phyloP scores from a whole-genome alignment of 73 alveolate species.

The Stentor coeruleus region DNA sequence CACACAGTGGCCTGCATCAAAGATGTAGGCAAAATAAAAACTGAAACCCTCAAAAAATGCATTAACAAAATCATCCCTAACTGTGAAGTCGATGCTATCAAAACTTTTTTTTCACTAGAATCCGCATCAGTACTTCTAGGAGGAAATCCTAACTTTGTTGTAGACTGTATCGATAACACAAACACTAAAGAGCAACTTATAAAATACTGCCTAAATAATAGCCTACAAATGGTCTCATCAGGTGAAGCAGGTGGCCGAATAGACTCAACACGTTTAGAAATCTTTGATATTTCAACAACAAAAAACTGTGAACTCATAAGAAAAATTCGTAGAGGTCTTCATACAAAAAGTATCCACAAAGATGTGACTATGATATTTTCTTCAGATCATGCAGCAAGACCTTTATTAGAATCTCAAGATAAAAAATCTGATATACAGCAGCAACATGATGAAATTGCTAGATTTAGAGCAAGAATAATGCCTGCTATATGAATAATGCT shows the following conservation, averaged over 20 bases:
- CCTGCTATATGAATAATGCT: conserved; percentile 76
- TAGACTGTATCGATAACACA: conserved; percentile 87
- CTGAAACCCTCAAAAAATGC: conserved; percentile 60
- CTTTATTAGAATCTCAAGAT: conserved; percentile 54
- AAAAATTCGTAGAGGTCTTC: conserved; percentile 3
- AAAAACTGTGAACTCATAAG: conserved; percentile 45
- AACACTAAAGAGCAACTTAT: conserved; percentile 70
- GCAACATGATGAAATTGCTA: conserved; percentile 42
- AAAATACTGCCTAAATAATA: conserved; percentile 54
- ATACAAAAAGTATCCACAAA: conserved; percentile 21
- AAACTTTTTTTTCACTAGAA: conserved; percentile 52
- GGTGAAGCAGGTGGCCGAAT: conserved; percentile 88
- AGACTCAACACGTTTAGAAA: conserved; percentile 76
- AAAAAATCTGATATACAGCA: conserved; percentile 46
- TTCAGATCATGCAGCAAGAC: conserved; percentile 55
- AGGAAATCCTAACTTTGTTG: conserved; percentile 71
- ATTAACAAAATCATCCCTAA: conserved; percentile 41
- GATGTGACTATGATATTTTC: conserved; percentile 53
- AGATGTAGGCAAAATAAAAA: conserved; percentile 84
- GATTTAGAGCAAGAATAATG: conserved; percentile 63
- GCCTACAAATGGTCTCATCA: conserved; percentile 56
- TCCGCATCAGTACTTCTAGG: conserved; percentile 38
- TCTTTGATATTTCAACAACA: conserved; percentile 59
- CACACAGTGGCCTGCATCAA: conserved; percentile 80
- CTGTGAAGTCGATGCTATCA: conserved; percentile 57